Evolutionary conservation across 2,329 filamentous ascomycete species (phyloP).

Genomic region (Alternaria sp.): DNA sequence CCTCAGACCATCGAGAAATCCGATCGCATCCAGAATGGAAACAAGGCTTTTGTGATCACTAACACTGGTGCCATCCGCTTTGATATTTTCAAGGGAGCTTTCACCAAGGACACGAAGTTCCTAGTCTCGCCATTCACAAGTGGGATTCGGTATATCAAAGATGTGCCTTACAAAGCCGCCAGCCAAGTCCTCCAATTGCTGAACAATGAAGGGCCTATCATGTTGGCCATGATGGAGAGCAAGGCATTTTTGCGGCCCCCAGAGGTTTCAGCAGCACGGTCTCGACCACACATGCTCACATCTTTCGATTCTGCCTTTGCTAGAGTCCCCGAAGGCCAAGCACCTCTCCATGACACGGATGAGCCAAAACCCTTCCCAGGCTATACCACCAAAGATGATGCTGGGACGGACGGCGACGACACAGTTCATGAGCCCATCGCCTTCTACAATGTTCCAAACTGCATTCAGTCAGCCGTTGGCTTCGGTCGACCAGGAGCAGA

Average conservation of each 20-base stretch:
- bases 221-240: constrained; percentile 45
- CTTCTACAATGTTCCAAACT: constrained; percentile 83
- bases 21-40: constrained; percentile 55
- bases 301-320: constrained; percentile 12
- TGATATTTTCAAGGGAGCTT: constrained; percentile 91
- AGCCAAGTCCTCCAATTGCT: constrained; percentile 69
- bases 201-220: constrained; percentile 65
- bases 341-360: constrained; percentile 13
- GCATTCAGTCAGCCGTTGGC: constrained; percentile 73
- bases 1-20: constrained; percentile 68
- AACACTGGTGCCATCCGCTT: constrained; percentile 95
- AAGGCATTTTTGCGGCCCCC: constrained; percentile 55
- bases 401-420: constrained; percentile 86
- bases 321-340: constrained; percentile 20
- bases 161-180: constrained; percentile 81
- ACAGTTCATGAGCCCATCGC: constrained; percentile 79
- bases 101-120: constrained; percentile 86
- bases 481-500: constrained; percentile 56
- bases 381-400: constrained; percentile 89
- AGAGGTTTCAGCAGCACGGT: constrained; percentile 52
- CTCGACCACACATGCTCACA: constrained; percentile 31
- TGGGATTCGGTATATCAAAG: constrained; percentile 76
- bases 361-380: constrained; percentile 67
- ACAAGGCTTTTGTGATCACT: constrained; percentile 74
- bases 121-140: constrained; percentile 89